phyloP scores from a whole-genome alignment of 441 rosid genomes.

The Oxalis stricta region DNA sequence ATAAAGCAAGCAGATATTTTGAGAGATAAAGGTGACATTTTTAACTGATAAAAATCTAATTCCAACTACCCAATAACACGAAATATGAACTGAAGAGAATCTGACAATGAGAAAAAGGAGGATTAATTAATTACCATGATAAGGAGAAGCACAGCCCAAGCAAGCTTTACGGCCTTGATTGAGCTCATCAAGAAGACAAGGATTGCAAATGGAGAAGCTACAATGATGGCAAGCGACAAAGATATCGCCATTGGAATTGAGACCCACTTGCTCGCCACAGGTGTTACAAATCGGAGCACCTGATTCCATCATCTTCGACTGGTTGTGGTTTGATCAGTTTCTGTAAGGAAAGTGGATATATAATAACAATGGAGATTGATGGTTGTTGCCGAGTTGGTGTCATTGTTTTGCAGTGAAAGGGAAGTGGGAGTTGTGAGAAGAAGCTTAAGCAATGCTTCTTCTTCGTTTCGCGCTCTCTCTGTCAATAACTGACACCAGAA shows the following conservation, averaged over 20 bases:
- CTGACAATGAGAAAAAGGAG: neutral
- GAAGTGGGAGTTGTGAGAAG: constrained; percentile 28
- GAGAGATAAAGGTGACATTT: neutral
- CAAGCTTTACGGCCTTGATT: constrained; percentile 72
- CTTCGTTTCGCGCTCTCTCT: too few relatives aligned
- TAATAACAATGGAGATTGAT: constrained; percentile 31
- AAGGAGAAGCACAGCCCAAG: constrained; percentile 69
- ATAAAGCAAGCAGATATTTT: neutral
- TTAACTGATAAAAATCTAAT: too few relatives aligned
- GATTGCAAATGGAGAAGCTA: constrained; percentile 67
- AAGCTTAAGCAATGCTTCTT: constrained; percentile 16
- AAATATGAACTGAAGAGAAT: too few relatives aligned
- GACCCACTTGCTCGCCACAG: constrained; percentile 71
- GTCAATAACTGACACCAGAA: too few relatives aligned
- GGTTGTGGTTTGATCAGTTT: constrained; percentile 8
- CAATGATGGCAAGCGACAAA: constrained; percentile 81
- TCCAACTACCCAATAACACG: neutral
- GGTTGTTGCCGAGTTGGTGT: constrained; percentile 66
- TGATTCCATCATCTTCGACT: constrained; percentile 59
- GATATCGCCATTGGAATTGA: constrained; percentile 42
- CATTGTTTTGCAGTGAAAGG: constrained; percentile 18
- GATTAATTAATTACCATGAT: constrained; percentile 44
- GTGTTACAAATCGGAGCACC: constrained; percentile 64
- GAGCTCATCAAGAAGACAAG: constrained; percentile 67
- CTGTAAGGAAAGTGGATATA: constrained; percentile 15